These are phyloP conservation scores for Acacia crassicarpa DNA, from an alignment of 306 rosid genomes.

Conservation along the genomic window DNA sequence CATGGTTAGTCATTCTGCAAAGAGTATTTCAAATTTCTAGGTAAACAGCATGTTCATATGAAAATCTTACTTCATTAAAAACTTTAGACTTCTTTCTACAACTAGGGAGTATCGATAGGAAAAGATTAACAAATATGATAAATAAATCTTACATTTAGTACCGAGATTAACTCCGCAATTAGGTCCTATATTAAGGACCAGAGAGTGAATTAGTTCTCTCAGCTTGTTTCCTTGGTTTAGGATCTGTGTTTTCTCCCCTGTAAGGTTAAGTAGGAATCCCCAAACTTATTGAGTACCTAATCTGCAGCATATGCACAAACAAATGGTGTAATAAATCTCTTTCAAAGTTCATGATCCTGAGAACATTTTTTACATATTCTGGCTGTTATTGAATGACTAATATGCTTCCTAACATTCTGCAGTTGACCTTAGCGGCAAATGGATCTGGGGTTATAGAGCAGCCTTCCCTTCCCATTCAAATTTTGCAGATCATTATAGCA, in stretches of 20 bases:
- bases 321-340: not conserved
- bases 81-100: not conserved
- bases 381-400: not conserved
- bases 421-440: conserved; percentile 38
- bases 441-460: conserved; percentile 32
- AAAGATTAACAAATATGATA: too few relatives aligned
- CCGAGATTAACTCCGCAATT: too few relatives aligned
- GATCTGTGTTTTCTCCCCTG: not conserved
- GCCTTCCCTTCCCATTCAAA: conserved; percentile 41
- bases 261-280: not conserved
- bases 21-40: not conserved
- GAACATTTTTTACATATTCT: not conserved
- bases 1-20: conserved; percentile 47
- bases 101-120: too few relatives aligned
- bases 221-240: not conserved
- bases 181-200: too few relatives aligned
- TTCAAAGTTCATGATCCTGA: not conserved
- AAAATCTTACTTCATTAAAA: conserved; percentile 3
- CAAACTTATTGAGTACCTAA: not conserved
- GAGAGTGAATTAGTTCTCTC: not conserved
- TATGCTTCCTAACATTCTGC: conserved; percentile 3
- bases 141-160: too few relatives aligned
- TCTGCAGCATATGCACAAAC: not conserved
- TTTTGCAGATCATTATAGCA: not conserved
- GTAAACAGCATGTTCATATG: not conserved